Evolutionary conservation across 169 alveolate species (phyloP).

Genomic region (Eimeria acervulina): DNA sequence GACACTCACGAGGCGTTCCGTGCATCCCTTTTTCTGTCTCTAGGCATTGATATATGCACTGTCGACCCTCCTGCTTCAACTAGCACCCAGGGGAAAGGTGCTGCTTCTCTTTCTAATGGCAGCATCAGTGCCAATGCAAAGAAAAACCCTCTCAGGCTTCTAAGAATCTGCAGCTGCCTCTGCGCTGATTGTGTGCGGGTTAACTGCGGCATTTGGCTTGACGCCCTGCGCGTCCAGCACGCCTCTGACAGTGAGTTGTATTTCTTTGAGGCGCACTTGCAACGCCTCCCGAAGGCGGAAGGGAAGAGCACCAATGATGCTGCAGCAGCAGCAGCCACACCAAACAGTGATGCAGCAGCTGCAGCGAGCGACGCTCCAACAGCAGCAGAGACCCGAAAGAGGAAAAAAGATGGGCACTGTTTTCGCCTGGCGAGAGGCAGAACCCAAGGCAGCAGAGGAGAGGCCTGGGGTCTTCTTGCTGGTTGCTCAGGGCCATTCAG

Average conservation of each 20-base stretch:
- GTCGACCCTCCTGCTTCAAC: neutral
- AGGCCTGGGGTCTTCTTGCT: conserved; percentile 55
- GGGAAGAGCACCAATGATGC: neutral
- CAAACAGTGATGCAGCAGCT: neutral
- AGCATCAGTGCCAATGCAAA: neutral
- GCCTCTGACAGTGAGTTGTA: conserved; percentile 55
- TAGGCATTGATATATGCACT: conserved; percentile 8
- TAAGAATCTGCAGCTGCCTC: conserved; percentile 55
- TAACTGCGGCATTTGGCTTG: conserved; percentile 47
- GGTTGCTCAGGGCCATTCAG: conserved; percentile 57
- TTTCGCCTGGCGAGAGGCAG: conserved; percentile 33
- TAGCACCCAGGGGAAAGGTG: neutral
- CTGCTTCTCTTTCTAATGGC: neutral
- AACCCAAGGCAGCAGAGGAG: conserved; percentile 20
- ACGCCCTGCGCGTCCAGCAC: conserved; percentile 54
- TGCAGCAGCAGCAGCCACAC: neutral
- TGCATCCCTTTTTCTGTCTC: neutral
- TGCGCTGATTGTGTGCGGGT: conserved; percentile 3
- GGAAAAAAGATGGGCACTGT: neutral
- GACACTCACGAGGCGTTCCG: conserved; percentile 12
- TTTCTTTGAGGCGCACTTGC: conserved; percentile 53
- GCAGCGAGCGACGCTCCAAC: neutral
- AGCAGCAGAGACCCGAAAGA: neutral
- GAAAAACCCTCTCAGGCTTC: neutral
- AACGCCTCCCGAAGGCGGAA: neutral